These are phyloP conservation scores for Didymella lethalis DNA, from an alignment of 2,329 filamentous ascomycete genomes.

Conservation along the genomic window DNA sequence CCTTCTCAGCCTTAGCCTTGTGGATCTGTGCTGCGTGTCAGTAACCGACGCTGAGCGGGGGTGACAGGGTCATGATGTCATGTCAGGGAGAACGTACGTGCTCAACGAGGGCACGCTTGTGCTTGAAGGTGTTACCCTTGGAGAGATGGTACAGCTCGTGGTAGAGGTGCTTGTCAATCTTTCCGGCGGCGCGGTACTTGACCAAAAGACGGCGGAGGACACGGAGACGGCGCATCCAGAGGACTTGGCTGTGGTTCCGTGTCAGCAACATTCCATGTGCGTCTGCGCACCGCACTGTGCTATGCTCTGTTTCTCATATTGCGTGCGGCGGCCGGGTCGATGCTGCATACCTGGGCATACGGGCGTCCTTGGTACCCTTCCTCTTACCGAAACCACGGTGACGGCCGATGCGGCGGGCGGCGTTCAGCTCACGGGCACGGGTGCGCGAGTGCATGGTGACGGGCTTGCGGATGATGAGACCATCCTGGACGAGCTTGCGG, in stretches of 20 bases:
- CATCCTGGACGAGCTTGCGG: slow-evolving; percentile 99
- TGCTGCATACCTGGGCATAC: slow-evolving; percentile 89
- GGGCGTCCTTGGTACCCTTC: slow-evolving; percentile 99
- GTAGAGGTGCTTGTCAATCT: slow-evolving; percentile 99
- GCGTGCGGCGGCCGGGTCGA: slow-evolving; percentile 27
- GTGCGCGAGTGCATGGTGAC: slow-evolving; percentile 99
- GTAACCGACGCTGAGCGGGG: slow-evolving; percentile 29
- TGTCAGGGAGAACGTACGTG: slow-evolving; percentile 77
- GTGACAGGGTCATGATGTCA: slow-evolving; percentile 49
- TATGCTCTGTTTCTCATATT: slow-evolving; percentile 11
- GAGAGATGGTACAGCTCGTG: slow-evolving; percentile 99
- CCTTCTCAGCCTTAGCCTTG: slow-evolving; percentile 99
- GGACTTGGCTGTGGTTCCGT: slow-evolving; percentile 75
- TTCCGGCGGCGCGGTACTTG: slow-evolving; percentile 99
- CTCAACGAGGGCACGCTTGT: slow-evolving; percentile 99
- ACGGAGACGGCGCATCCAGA: slow-evolving; percentile 99
- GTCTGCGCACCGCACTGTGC: slow-evolving; percentile 19
- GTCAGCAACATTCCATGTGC: slow-evolving; percentile 41
- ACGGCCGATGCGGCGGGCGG: slow-evolving; percentile 91
- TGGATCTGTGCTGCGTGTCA: slow-evolving; percentile 76
- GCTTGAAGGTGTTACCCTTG: slow-evolving; percentile 99
- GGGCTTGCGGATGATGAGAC: slow-evolving; percentile 99
- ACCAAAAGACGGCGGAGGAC: slow-evolving; percentile 98
- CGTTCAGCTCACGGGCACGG: slow-evolving; percentile 93
- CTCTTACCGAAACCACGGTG: slow-evolving; percentile 99